phyloP scores from a whole-genome alignment of 2,329 filamentous ascomycete species.

The Xenosphaeropsis pyriputrescens region DNA sequence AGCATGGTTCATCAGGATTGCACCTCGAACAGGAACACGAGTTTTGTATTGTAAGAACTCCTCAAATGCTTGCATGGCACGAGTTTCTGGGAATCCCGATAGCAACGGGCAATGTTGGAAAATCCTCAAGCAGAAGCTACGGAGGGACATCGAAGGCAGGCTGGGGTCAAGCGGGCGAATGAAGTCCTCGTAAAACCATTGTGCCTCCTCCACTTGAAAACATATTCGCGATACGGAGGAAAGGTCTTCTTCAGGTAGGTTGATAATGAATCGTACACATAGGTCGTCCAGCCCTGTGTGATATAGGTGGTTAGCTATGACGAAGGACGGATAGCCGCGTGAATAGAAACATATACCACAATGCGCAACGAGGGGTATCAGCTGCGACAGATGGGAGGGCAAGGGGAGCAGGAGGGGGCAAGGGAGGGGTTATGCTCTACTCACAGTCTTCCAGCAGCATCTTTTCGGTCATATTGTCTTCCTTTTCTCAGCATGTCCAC shows the following conservation, averaged over 20 bases:
- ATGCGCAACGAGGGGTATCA: too few species aligned
- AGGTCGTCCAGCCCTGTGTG: slow-evolving; percentile 82
- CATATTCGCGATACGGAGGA: slow-evolving; percentile 85
- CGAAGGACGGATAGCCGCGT: too few species aligned
- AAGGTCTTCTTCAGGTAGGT: slow-evolving; percentile 83
- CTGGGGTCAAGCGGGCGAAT: slow-evolving; percentile 78
- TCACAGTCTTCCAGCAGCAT: slow-evolving; percentile 85
- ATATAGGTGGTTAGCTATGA: slow-evolving; percentile 7
- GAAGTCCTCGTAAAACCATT: slow-evolving; percentile 99
- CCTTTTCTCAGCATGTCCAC: slow-evolving; percentile 46
- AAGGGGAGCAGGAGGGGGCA: too few species aligned
- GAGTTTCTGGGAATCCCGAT: slow-evolving; percentile 62
- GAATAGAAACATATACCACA: too few species aligned
- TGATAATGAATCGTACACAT: slow-evolving; percentile 95
- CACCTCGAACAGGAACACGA: slow-evolving; percentile 82
- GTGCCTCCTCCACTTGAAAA: slow-evolving; percentile 97
- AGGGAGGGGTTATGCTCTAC: slow-evolving; percentile 10
- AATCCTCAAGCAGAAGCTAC: slow-evolving; percentile 76
- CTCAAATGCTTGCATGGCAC: slow-evolving; percentile 72
- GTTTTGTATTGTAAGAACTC: slow-evolving; percentile 93
- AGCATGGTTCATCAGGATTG: slow-evolving; percentile 80
- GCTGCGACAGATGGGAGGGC: too few species aligned
- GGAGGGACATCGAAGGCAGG: slow-evolving; percentile 73
- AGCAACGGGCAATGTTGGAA: slow-evolving; percentile 90
- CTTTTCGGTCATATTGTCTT: slow-evolving; percentile 57